A percentile compares a stretch with the other conserved stretches of the same genome.
Conservation (phyloP, 345 rosid species). For the Arabis alpina region DNA sequence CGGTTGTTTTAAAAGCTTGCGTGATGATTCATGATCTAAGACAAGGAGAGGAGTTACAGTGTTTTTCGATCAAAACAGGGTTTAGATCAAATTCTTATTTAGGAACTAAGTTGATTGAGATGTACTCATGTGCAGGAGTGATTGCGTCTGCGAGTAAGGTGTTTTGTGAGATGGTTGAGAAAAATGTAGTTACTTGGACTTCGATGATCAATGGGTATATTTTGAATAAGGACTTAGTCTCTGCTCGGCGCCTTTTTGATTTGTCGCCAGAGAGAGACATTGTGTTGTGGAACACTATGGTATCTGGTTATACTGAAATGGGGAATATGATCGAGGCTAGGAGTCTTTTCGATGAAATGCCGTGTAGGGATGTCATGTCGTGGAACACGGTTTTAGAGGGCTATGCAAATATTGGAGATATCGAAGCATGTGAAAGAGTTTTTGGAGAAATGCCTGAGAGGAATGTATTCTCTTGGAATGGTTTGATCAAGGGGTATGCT, state of each 20-base stretch:
- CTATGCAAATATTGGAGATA: constrained; percentile 60
- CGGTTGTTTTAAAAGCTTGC: constrained; percentile 66
- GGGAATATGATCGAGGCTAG: constrained; percentile 66
- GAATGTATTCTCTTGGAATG: constrained; percentile 86
- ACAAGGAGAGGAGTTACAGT: constrained; percentile 72
- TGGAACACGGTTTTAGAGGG: constrained; percentile 85
- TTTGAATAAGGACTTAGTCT: constrained; percentile 51
- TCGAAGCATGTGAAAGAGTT: constrained; percentile 53
- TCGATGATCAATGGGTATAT: constrained; percentile 65
- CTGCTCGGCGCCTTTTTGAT: constrained; percentile 67
- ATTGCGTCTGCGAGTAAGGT: constrained; percentile 58
- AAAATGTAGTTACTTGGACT: constrained; percentile 83
- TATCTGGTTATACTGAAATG: constrained; percentile 65
- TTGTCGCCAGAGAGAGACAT: constrained; percentile 74
- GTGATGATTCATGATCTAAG: constrained; percentile 50
- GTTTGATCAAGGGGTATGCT: constrained; percentile 66
- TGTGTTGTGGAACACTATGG: constrained; percentile 78
- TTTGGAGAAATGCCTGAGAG: constrained; percentile 73
- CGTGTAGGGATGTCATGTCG: constrained; percentile 71
- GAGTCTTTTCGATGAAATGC: constrained; percentile 71
- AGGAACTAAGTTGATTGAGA: constrained; percentile 67
- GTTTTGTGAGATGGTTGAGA: constrained; percentile 68
- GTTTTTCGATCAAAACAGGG: constrained; percentile 65
- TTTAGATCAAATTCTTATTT: constrained; percentile 57
- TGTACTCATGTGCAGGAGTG: constrained; percentile 59